phyloP scores from a whole-genome alignment of 768 basidiomycete species.

The Leccinum sublutescens region DNA sequence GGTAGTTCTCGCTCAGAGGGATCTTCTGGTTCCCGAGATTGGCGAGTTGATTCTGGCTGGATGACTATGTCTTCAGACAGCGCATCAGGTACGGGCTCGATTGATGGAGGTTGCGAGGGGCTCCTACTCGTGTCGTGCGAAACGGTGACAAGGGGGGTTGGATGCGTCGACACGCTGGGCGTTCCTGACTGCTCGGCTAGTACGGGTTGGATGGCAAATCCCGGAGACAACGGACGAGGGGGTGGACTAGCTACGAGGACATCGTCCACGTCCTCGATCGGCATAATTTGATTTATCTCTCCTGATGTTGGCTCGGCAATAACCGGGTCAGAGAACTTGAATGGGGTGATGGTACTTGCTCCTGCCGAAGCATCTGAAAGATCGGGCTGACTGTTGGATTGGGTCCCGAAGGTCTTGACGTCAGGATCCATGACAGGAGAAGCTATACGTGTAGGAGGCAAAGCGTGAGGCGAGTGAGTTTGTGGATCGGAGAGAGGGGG shows the following conservation, averaged over 20 bases:
- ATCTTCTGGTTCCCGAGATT: constrained; percentile 9
- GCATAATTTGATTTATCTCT: background rate
- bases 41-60: constrained; percentile 6
- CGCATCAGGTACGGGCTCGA: background rate
- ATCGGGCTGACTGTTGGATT: background rate
- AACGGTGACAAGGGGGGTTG: background rate
- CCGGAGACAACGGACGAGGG: constrained; percentile 4
- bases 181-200: background rate
- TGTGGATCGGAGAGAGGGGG: constrained; percentile 1
- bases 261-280: background rate
- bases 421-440: constrained; percentile 10
- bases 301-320: background rate
- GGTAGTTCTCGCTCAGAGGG: constrained; percentile 3
- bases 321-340: constrained; percentile 1
- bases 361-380: background rate
- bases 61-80: background rate
- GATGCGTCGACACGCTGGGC: background rate
- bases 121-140: constrained; percentile 8
- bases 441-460: background rate
- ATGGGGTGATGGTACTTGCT: background rate
- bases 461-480: background rate
- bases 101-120: constrained; percentile 16
- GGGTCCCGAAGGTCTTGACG: constrained; percentile 2
- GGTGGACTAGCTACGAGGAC: background rate
- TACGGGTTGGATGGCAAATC: background rate